A percentile compares a stretch with the other conserved stretches of the same genome.
Conservation (phyloP, 768 basidiomycete genomes). For the Mycena capillaripes region DNA sequence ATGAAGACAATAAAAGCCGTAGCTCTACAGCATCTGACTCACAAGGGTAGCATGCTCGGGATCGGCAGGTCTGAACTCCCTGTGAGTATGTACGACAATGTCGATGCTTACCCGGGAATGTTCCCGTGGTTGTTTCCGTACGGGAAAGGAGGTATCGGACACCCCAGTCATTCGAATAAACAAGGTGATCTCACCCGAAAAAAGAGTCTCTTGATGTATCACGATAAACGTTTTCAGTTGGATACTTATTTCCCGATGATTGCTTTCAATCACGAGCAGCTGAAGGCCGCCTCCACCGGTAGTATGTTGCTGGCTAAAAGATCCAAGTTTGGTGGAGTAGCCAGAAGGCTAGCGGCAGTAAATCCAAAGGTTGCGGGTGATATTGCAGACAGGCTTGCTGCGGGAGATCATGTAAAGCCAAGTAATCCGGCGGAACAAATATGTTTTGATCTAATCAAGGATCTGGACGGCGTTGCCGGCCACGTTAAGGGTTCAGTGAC, state of each 20-base stretch:
- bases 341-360: conserved; percentile 42
- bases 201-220: conserved; percentile 46
- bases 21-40: not conserved
- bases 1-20: not conserved
- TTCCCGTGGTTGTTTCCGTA: conserved; percentile 43
- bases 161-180: not conserved
- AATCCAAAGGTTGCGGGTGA: too few species aligned
- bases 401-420: too few species aligned
- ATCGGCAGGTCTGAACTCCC: not conserved
- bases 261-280: conserved; percentile 56
- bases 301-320: conserved; percentile 51
- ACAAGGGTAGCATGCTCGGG: not conserved
- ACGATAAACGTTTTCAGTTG: conserved; percentile 45
- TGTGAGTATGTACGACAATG: too few species aligned
- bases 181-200: conserved; percentile 32
- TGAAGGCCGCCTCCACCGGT: conserved; percentile 47
- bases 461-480: too few species aligned
- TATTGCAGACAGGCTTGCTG: too few species aligned
- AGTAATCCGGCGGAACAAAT: too few species aligned
- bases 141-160: not conserved
- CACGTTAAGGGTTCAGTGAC: conserved; percentile 43
- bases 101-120: conserved; percentile 33
- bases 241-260: conserved; percentile 48
- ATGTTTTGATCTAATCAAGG: too few species aligned
- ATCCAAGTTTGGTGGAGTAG: conserved; percentile 42